Evolutionary conservation across 441 rosid species (phyloP), one percentile per base, ranked within the genome.

Genomic region (Rhodomyrtus psidioides): DNA sequence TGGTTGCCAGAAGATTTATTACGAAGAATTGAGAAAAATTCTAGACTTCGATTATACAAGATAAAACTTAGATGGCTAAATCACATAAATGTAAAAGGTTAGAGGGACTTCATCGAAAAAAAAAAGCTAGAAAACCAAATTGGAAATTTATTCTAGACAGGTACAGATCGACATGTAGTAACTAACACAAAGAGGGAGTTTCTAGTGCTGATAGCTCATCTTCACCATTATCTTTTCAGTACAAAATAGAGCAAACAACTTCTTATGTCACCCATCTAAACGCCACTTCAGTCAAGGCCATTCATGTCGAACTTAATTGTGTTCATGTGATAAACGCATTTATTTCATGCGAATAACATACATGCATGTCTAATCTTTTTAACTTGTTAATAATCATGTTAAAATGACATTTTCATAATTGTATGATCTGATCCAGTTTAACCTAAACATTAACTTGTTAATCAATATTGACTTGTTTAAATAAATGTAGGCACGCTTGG

Each of bases 241-340:
- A 7, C 74, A 28, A 28, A 60, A 16, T 60, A 16, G 74, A 60
- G 74, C 3, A 16, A 1, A 16, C 6, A 8, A 30, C 16, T 15
- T 60, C 9, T 21, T 8, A 21, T 19, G 9, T 5, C 42, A 17
- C 42, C 12, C 17, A 60, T 60, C 28, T 34, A 65, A 34, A 12
- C 6, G 0, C 5, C 44, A 34, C 39, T 2, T 17, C 14, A 34
- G 10, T 34, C 5, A 24, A 65, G 26, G 9, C 4, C 2, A 0
- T 19, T 23, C 7, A 39, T 34, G 8, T 2, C 15, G 0, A 34
- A 65, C 76, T 34, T 39, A 65, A 34, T 9, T 0, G 15, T 34
- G 76, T 65, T 65, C 2, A 34, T 19, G 14, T 19, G 46, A 65
- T 30, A 34, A 19, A 65, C 7, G 3, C 9, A 1, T 65, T 34